Conservation (phyloP, 176 grass and related monocot genomes). For the Eleusine indica region DNA sequence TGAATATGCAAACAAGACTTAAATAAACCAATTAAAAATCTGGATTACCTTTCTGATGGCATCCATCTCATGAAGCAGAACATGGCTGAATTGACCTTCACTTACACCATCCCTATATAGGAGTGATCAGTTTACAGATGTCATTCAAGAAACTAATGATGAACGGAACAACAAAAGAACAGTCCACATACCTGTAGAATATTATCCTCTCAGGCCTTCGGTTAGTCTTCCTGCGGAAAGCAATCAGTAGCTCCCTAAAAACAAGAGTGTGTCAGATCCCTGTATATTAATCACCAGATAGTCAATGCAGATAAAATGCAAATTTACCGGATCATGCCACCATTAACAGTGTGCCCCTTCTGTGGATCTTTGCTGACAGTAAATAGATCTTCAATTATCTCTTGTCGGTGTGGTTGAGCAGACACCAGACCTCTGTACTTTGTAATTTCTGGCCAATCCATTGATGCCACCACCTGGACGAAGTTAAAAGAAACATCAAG, state of each 20-base stretch:
- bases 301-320: neutral
- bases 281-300: neutral
- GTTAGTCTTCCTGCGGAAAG: constrained; percentile 42
- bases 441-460: constrained; percentile 77
- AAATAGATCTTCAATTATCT: constrained; percentile 66
- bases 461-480: constrained; percentile 64
- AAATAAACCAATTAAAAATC: neutral
- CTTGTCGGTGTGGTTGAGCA: constrained; percentile 53
- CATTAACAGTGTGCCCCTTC: constrained; percentile 26
- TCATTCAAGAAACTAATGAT: neutral
- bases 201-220: constrained; percentile 60
- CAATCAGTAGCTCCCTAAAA: constrained; percentile 57
- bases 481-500: neutral
- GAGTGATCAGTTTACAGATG: neutral
- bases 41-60: constrained; percentile 67
- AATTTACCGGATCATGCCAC: constrained; percentile 67
- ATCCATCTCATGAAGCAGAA: constrained; percentile 65
- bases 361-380: constrained; percentile 44
- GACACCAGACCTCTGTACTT: constrained; percentile 68
- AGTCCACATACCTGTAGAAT: constrained; percentile 62
- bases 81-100: constrained; percentile 37
- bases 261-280: constrained; percentile 14
- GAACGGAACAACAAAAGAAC: neutral
- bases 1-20: neutral
- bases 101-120: constrained; percentile 32